A percentile compares a stretch with the other conserved stretches of the same genome.
Evolutionary conservation across 2,329 filamentous ascomycete species (phyloP).

Genomic region (Aphanoascus verrucosus): DNA sequence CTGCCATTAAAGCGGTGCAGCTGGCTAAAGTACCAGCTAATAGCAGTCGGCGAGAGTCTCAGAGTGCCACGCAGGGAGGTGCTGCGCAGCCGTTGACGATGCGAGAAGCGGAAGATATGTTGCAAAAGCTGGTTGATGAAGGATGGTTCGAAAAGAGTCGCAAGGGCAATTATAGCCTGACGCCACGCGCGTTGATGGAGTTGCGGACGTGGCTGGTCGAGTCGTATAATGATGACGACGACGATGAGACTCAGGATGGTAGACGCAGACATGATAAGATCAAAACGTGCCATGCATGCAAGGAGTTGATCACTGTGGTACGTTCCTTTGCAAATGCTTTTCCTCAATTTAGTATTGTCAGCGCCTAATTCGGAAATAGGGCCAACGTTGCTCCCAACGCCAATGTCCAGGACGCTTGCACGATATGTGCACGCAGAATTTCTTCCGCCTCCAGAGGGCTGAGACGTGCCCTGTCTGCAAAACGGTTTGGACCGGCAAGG

Average conservation of each 20-base stretch:
- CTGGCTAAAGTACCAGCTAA: slow-evolving; percentile 42
- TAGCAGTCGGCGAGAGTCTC: slow-evolving; percentile 29
- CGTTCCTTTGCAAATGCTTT: too few species aligned
- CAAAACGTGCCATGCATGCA: slow-evolving; percentile 79
- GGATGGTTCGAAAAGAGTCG: slow-evolving; percentile 73
- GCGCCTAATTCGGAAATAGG: slow-evolving; percentile 33
- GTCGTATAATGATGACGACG: slow-evolving; percentile 71
- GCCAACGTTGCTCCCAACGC: slow-evolving; percentile 60
- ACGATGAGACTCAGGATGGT: slow-evolving; percentile 40
- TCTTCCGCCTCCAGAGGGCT: slow-evolving; percentile 56
- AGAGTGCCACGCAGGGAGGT: slow-evolving; percentile 27
- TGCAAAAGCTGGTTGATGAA: slow-evolving; percentile 60
- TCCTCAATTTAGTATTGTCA: too few species aligned
- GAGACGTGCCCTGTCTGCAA: slow-evolving; percentile 54
- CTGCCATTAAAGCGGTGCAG: slow-evolving; percentile 65
- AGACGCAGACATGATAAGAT: slow-evolving; percentile 54
- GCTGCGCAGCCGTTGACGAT: slow-evolving; percentile 53
- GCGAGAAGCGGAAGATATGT: slow-evolving; percentile 62
- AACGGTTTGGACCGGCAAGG: slow-evolving; percentile 41
- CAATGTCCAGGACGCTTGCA: slow-evolving; percentile 64
- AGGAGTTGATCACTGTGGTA: slow-evolving; percentile 71
- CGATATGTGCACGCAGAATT: slow-evolving; percentile 61
- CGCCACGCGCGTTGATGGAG: slow-evolving; percentile 72
- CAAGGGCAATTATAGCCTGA: slow-evolving; percentile 63
- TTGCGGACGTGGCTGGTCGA: slow-evolving; percentile 73